Evolutionary conservation across 768 basidiomycete species (phyloP), one percentile per base, ranked within the genome.

Genomic region (Mycena galericulata): DNA sequence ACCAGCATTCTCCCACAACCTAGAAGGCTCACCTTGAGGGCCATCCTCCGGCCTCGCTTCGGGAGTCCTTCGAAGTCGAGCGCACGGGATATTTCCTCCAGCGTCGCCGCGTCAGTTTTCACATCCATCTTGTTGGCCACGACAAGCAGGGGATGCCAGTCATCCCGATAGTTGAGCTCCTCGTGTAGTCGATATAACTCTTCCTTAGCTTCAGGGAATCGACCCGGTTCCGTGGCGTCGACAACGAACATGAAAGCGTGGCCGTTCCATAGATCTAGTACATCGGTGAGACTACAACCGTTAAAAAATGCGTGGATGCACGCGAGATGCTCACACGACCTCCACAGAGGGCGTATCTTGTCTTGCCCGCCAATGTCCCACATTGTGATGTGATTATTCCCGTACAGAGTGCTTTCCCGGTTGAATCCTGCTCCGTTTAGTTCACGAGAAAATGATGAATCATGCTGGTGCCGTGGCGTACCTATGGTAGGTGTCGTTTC

Each of bases 311-410:
- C n/a, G 34, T 36, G 34, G 34, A 6, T 14, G 34, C 6, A 14
- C 34, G 6, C 34, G 14, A 36, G 34, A 36, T 36, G 34, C 14
- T 36, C 14, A 36, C 34, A 36, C 14, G 34, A 9, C 17, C 68
- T 32, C 68, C 85, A 87, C 38, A 86, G 76, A 29, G 82, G 83
- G 56, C 85, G 75, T 56, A 87, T 84, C 77, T 49, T 63, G 73
- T 84, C 82, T 74, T 84, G 83, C 51, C 85, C 87, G 75, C 87
- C 86, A 58, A 86, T 82, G 75, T 87, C 87, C 87, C 86, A 87
- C 8, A 87, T 81, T 15, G 83, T 85, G 79, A 87, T 85, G 47
- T 78, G 80, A 68, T 87, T 84, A 75, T 85, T 85, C 77, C 86
- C 85, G 61, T 62, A 45, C 29, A 34, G 4, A 65, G 87, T 84